Conservation (phyloP, 306 rosid species). For the Vachellia collinsii region DNA sequence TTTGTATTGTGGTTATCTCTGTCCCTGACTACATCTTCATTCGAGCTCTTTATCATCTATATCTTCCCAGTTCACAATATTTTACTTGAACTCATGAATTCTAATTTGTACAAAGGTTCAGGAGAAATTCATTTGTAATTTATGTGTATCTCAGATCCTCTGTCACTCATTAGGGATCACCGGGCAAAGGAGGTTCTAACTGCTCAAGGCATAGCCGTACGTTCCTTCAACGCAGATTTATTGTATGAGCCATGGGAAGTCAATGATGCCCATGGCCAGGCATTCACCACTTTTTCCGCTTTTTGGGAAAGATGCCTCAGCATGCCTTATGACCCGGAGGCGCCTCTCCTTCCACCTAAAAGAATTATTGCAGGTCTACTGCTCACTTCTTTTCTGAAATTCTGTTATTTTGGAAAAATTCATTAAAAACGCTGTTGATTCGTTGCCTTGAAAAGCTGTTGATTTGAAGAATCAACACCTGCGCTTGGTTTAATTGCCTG, state of each 20-base stretch:
- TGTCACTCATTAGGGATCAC: constrained; percentile 97
- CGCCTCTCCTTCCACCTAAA: constrained; percentile 98
- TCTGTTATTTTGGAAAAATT: constrained; percentile 1
- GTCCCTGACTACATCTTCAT: neutral
- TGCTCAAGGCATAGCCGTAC: constrained; percentile 81
- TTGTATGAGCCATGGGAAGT: constrained; percentile 99
- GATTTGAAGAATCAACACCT: neutral
- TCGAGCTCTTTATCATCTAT: neutral
- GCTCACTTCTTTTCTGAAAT: constrained; percentile 9
- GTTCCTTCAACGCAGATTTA: constrained; percentile 89
- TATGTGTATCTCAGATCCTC: constrained; percentile 71
- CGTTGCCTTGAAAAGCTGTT: constrained; percentile 19
- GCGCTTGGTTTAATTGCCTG: neutral
- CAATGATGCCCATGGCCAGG: constrained; percentile 75
- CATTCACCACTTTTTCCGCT: constrained; percentile 82
- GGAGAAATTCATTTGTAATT: constrained; percentile 17
- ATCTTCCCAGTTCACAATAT: constrained; percentile 5
- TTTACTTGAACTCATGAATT: neutral
- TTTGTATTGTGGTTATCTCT: constrained; percentile 10
- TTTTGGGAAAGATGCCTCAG: constrained; percentile 99
- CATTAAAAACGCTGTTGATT: constrained; percentile 5
- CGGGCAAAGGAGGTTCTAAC: constrained; percentile 81
- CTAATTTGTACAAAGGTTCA: constrained; percentile 8
- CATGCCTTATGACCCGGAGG: constrained; percentile 98
- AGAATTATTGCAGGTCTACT: constrained; percentile 82